Evolutionary conservation across 345 rosid species (phyloP), one percentile per base, ranked within the genome.

Genomic region (Gossypium bickii): DNA sequence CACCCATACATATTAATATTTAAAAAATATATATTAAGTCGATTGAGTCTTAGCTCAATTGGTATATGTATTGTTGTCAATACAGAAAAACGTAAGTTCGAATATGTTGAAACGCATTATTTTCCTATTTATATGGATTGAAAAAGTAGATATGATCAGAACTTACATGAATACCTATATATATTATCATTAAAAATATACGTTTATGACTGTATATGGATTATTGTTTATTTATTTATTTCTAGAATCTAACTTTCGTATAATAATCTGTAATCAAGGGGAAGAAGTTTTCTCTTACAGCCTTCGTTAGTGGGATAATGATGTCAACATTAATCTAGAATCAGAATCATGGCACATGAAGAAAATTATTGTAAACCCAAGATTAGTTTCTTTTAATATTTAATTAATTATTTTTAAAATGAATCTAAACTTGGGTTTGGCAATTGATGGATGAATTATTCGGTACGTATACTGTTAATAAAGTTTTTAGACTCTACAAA

Each of bases 301-400:
- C 83, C 71, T 74, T 67, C 72, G 52, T 62, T 73, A 79, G 72
- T 81, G 79, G 80, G 66, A 64, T 10, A 25, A 60, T 73, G 82
- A 55, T 78, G 85, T 76, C 80, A 79, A 74, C 79, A 59, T 56
- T 76, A 47, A 81, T 85, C 85, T 74, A 81, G 81, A 80, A 81
- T 73, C 78, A 51, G 86, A 81, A 83, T 83, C 85, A 79, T 60
- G 22, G 64, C 47, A 20, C 18, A 16, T 27, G 11, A 43, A 61
- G 13, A 59, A 70, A 43, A 11, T n/a, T 29, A 51, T 48, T 22
- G 41, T 12, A 0, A 22, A 22, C 9, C 17, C 12, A 20, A 20
- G 52, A 20, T 18, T 34, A 5, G 41, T 5, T 34, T 34, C 41
- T 34, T 34, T 34, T 34, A 34, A 34, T 5, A 34, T 63, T 64